Evolutionary conservation across 345 rosid species (phyloP).

Genomic region (Sisymbrium irio): DNA sequence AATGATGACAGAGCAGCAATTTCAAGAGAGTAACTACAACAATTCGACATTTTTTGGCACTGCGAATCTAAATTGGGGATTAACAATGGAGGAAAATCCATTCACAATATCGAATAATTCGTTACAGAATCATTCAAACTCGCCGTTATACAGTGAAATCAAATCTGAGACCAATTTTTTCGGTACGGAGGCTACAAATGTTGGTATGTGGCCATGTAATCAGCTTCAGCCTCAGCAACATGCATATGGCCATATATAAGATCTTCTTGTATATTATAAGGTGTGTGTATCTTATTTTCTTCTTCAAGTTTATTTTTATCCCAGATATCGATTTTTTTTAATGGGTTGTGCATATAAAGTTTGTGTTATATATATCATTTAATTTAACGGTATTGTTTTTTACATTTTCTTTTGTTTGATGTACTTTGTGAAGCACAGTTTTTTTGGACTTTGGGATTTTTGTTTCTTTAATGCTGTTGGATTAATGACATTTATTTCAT

Average conservation of each 20-base stretch:
- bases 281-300: slow-evolving; percentile 25
- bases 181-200: slow-evolving; percentile 41
- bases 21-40: slow-evolving; percentile 45
- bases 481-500: slow-evolving; percentile 17
- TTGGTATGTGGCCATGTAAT: slow-evolving; percentile 49
- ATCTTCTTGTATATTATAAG: slow-evolving; percentile 27
- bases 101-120: slow-evolving; percentile 31
- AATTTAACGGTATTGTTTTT: slow-evolving; percentile 20
- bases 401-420: background rate
- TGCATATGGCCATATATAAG: slow-evolving; percentile 38
- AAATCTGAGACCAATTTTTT: slow-evolving; percentile 68
- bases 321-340: background rate
- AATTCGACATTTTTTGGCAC: slow-evolving; percentile 55
- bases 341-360: slow-evolving; percentile 22
- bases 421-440: slow-evolving; percentile 25
- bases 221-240: slow-evolving; percentile 52
- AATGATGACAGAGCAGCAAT: slow-evolving; percentile 42
- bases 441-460: slow-evolving; percentile 25
- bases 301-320: background rate
- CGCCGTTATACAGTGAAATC: slow-evolving; percentile 54
- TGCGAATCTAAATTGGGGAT: slow-evolving; percentile 55
- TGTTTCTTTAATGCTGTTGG: slow-evolving; percentile 18
- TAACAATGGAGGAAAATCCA: slow-evolving; percentile 41
- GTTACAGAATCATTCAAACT: slow-evolving; percentile 58
- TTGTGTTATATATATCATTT: slow-evolving; percentile 35